Evolutionary conservation across 164 flowering plant genomes (phyloP).

Genomic region (Umbellularia californica): DNA sequence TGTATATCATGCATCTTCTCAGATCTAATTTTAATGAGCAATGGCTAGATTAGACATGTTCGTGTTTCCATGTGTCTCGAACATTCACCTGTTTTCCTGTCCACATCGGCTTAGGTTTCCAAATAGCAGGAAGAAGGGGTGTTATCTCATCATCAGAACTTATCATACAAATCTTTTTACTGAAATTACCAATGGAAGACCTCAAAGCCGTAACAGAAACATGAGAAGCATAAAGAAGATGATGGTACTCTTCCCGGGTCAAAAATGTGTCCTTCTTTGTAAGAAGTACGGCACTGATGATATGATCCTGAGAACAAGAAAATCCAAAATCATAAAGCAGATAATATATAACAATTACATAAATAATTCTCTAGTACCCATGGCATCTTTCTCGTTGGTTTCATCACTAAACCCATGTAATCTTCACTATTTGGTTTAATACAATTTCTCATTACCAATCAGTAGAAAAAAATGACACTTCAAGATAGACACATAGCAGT

Average conservation of each 20-base stretch:
- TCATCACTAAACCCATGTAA: no score
- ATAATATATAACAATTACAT: neutral
- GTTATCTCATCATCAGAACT: slow-evolving; percentile 49
- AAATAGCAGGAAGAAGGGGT: slow-evolving; percentile 57
- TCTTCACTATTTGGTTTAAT: no score
- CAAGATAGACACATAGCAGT: neutral
- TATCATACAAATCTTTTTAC: slow-evolving; percentile 41
- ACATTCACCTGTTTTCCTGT: slow-evolving; percentile 86
- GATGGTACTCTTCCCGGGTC: slow-evolving; percentile 54
- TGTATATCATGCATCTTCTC: neutral
- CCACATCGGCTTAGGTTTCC: slow-evolving; percentile 85
- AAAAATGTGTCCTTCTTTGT: slow-evolving; percentile 89
- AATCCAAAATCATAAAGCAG: neutral
- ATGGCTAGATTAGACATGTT: neutral
- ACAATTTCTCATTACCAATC: neutral
- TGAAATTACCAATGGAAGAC: slow-evolving; percentile 27
- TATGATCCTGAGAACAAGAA: slow-evolving; percentile 63
- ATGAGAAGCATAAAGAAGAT: slow-evolving; percentile 76
- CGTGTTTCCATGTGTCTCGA: neutral
- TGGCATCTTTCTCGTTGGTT: no score
- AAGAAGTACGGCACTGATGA: slow-evolving; percentile 76
- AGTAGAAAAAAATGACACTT: neutral
- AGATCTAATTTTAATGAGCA: neutral
- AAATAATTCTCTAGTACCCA: no score
- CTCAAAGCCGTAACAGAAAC: slow-evolving; percentile 32